Base-by-base conservation (phyloP, 2,329 filamentous ascomycete genomes). In the Rhinocladiella mackenziei region DNA sequence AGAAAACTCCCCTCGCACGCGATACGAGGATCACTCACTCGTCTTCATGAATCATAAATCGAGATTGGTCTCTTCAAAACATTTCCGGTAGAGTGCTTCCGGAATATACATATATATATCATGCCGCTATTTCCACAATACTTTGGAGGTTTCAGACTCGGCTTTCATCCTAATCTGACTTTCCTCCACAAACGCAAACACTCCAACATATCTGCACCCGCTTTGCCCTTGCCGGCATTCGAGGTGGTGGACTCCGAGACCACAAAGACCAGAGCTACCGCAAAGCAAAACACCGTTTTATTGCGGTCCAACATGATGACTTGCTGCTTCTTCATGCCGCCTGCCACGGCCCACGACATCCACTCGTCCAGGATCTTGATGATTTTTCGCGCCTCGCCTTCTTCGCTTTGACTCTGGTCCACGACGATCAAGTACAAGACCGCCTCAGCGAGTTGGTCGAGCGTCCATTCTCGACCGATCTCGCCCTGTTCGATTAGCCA, bases 171-270 rank as follows among this genome's bases (percentile, higher is more conserved):
- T 28, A 61, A 39, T 28, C 58, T 52, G 17, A 61, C 58, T 34
- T 57, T 61, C 36, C 59, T 59, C 59, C 60, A 62, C 17, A 56
- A 15, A 15, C 49, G 50, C 25, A 62, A 43, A 32, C 59, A 61
- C 32, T 61, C 60, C 13, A 59, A 45, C 59, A 60, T 60, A 43
- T 60, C 59, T 7, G 50, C 53, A 7, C 56, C 55, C 5, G 54
- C 50, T 26, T 55, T 55, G 9, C 49, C 44, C 10, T 20, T 39
- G 11, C 31, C 46, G n/a, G 43, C 34, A 23, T 23, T 44, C 9
- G 52, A 50, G 9, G 40, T 43, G 10, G 43, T 44, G 13, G 53
- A 52, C 22, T 53, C 46, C 3, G 47, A 43, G 8, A 62, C 49
- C 8, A 59, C 53, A 14, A 50, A 47, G 8, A 60, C 53, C 4